These are phyloP conservation scores for Plasmodium knowlesi DNA, from an alignment of 169 alveolate species.

Conservation along the genomic window DNA sequence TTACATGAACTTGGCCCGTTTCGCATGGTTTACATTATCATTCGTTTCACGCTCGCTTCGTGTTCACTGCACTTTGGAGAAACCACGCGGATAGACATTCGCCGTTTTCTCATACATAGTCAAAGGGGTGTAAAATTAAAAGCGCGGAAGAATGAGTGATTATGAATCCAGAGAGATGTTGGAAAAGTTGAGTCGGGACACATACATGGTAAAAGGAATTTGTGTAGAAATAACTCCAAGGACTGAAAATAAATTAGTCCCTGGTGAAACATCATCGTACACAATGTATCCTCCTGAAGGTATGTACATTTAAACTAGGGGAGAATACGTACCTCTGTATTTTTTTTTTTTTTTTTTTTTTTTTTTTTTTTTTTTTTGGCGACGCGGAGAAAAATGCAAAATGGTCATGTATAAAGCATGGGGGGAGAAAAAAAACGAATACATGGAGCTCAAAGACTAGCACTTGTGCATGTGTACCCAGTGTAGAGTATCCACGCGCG, in stretches of 20 bases:
- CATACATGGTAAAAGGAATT: background rate
- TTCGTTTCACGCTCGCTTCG: background rate
- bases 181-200: background rate
- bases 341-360: too few relatives aligned
- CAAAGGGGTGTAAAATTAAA: background rate
- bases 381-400: background rate
- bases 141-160: background rate
- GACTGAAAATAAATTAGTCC: background rate
- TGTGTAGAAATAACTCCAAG: background rate
- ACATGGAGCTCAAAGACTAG: background rate
- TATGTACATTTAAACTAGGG: background rate
- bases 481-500: background rate
- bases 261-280: background rate
- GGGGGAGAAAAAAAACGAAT: background rate
- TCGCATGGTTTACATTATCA: background rate
- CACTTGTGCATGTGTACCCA: background rate
- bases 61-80: background rate
- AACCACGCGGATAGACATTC: background rate
- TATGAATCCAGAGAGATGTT: background rate
- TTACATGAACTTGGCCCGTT: background rate
- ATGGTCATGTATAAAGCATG: background rate
- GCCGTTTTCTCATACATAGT: background rate
- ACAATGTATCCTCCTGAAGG: background rate
- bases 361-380: background rate
- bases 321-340: background rate